Evolutionary conservation across 495 filamentous ascomycete genomes (phyloP), one percentile per base, ranked within the genome.

Genomic region (Podospora didyma): DNA sequence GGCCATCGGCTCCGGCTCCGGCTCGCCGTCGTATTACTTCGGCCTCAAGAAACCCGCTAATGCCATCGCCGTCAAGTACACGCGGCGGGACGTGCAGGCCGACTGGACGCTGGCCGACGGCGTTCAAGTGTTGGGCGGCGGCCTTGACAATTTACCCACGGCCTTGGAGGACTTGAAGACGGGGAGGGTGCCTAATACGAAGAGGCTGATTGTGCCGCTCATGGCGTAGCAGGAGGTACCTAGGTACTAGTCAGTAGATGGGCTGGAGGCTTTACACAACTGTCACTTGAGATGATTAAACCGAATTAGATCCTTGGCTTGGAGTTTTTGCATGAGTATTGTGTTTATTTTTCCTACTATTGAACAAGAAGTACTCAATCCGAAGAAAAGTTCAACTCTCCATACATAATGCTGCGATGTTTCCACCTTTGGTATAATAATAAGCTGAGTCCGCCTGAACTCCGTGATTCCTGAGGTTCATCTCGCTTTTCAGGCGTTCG

Each of bases 21-120:
- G 34, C 34, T 37, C 34, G 9, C 16, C 34, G 34, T 37, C 34
- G 34, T 37, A 37, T 37, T 37, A 37, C 34, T 37, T 37, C 34
- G 34, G 34, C 34, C 34, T 37, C 34, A 16, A 37, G 34, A 37
- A 37, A 37, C 34, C 34, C 34, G 34, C 34, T 37, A 37, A 37
- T 37, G 34, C 34, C 34, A 37, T 37, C 34, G 34, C 34, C 48
- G 48, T 50, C 48, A 50, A 50, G 26, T 50, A 50, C 48, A 50
- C 48, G 24, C 48, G 48, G 10, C 48, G 48, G 10, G 48, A 50
- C 19, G 48, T 50, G 10, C 2, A 14, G 14, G 48, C 48, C 28
- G 48, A 50, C 48, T 50, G 48, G 48, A 23, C 24, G 22, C 48
- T 50, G 0, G 26, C 26, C 34, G 34, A 37, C 34, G 34, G 34